Percentiles rank a stretch among this genome's conserved stretches.
Conservation (phyloP, 2,329 filamentous ascomycete genomes). For the Ciborinia camelliae region DNA sequence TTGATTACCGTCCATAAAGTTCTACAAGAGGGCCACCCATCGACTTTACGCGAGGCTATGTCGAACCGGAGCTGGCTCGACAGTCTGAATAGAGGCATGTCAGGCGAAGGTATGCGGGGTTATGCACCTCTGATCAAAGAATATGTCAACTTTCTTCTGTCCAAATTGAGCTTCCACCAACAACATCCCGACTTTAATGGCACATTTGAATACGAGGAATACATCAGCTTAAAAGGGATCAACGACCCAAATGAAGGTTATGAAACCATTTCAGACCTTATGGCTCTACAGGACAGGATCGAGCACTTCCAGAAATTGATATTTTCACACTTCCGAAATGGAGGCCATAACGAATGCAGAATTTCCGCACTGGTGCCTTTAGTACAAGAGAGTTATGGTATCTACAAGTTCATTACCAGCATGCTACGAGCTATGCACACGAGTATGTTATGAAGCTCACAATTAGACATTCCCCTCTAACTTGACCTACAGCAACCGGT, state of each 20-base stretch:
- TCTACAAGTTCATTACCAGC: constrained; percentile 99
- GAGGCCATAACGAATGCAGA: constrained; percentile 91
- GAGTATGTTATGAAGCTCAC: constrained; percentile 53
- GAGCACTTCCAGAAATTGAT: constrained; percentile 98
- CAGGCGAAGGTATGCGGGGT: constrained; percentile 80
- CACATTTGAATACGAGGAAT: constrained; percentile 98
- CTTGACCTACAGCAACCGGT: constrained; percentile 63
- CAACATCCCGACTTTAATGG: constrained; percentile 98
- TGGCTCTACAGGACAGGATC: constrained; percentile 96
- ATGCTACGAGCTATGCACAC: constrained; percentile 98
- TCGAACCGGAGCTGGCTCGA: constrained; percentile 88
- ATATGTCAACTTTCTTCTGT: constrained; percentile 92
- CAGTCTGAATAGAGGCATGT: constrained; percentile 78
- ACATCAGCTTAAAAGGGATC: constrained; percentile 95
- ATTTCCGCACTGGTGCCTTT: constrained; percentile 91
- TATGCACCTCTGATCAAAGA: constrained; percentile 92
- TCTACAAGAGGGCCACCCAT: constrained; percentile 90
- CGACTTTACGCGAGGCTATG: constrained; percentile 83
- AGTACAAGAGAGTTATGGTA: constrained; percentile 97
- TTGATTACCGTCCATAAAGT: constrained; percentile 97
- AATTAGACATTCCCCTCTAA: constrained; percentile 1
- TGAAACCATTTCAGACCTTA: constrained; percentile 94
- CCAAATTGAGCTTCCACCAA: constrained; percentile 94
- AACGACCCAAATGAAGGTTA: constrained; percentile 98
- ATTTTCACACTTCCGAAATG: constrained; percentile 90